phyloP scores from a whole-genome alignment of 108 stramenopile species.

The Conticribra weissflogii region DNA sequence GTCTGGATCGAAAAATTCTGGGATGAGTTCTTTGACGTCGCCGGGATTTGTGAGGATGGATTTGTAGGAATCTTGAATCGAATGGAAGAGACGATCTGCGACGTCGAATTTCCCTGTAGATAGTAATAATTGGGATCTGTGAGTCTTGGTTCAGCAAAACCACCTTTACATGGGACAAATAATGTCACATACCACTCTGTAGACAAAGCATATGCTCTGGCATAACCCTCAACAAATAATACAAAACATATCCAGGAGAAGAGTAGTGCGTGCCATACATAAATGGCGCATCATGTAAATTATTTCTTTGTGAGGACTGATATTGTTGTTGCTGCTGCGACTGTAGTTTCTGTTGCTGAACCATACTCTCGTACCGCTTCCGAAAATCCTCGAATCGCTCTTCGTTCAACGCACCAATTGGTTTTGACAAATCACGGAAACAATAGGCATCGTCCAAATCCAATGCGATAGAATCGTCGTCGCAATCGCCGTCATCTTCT shows the following conservation, averaged over 20 bases:
- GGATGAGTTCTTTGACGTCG: slow-evolving; percentile 98
- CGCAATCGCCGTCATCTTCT: slow-evolving; percentile 66
- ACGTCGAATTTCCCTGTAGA: slow-evolving; percentile 93
- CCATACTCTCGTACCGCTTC: slow-evolving; percentile 82
- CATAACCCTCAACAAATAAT: slow-evolving; percentile 93
- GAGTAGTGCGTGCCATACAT: slow-evolving; percentile 97
- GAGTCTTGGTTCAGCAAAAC: neutral
- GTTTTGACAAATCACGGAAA: slow-evolving; percentile 95
- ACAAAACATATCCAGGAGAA: slow-evolving; percentile 98
- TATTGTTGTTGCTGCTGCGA: slow-evolving; percentile 21
- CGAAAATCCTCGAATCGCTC: slow-evolving; percentile 87
- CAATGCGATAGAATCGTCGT: slow-evolving; percentile 16
- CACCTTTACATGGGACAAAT: neutral
- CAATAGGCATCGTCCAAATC: slow-evolving; percentile 52
- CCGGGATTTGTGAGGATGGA: slow-evolving; percentile 89
- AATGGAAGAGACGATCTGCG: slow-evolving; percentile 94
- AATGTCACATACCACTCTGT: slow-evolving; percentile 82
- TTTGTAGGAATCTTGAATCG: slow-evolving; percentile 75
- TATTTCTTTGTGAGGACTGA: no score
- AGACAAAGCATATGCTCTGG: slow-evolving; percentile 98
- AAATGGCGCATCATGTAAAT: slow-evolving; percentile 77
- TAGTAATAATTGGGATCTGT: neutral
- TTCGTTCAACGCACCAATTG: slow-evolving; percentile 94
- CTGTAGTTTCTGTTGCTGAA: slow-evolving; percentile 38
- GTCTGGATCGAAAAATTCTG: slow-evolving; percentile 90